Percentiles rank a stretch among this genome's conserved stretches.
Conservation (phyloP, 495 filamentous ascomycete species). For the Penicillium crystallinum region DNA sequence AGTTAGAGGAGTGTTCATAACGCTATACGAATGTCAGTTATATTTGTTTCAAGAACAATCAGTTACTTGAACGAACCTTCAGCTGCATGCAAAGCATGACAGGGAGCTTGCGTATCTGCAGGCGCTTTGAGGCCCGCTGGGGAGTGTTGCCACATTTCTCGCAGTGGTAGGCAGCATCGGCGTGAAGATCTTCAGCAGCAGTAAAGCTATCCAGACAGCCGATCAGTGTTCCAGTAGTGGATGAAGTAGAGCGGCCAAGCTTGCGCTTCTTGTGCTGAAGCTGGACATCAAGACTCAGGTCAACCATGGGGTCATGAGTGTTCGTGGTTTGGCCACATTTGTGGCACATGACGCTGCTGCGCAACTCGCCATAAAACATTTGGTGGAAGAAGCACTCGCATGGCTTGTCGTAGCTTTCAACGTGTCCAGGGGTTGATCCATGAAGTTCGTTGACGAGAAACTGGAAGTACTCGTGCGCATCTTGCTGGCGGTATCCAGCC, state of each 20-base stretch:
- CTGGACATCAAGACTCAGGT: slow-evolving; percentile 77
- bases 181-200: slow-evolving; percentile 59
- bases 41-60: background rate
- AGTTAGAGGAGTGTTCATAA: slow-evolving; percentile 67
- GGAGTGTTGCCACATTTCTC: slow-evolving; percentile 62
- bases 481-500: slow-evolving; percentile 87
- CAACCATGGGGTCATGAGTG: slow-evolving; percentile 77
- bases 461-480: slow-evolving; percentile 93
- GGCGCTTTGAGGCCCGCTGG: slow-evolving; percentile 70
- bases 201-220: slow-evolving; percentile 82
- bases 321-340: slow-evolving; percentile 73
- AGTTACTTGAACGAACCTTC: slow-evolving; percentile 53
- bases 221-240: slow-evolving; percentile 54
- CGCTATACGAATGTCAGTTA: slow-evolving; percentile 43
- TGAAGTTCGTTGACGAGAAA: slow-evolving; percentile 87
- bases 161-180: slow-evolving; percentile 72
- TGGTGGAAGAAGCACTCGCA: slow-evolving; percentile 87
- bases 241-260: slow-evolving; percentile 32
- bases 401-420: slow-evolving; percentile 50
- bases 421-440: slow-evolving; percentile 33
- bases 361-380: slow-evolving; percentile 81
- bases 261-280: slow-evolving; percentile 48
- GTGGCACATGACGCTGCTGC: slow-evolving; percentile 80
- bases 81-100: slow-evolving; percentile 88
- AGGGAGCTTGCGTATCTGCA: slow-evolving; percentile 72